Conservation (phyloP, 2,329 filamentous ascomycete species). For the Fragosphaeria purpurea region DNA sequence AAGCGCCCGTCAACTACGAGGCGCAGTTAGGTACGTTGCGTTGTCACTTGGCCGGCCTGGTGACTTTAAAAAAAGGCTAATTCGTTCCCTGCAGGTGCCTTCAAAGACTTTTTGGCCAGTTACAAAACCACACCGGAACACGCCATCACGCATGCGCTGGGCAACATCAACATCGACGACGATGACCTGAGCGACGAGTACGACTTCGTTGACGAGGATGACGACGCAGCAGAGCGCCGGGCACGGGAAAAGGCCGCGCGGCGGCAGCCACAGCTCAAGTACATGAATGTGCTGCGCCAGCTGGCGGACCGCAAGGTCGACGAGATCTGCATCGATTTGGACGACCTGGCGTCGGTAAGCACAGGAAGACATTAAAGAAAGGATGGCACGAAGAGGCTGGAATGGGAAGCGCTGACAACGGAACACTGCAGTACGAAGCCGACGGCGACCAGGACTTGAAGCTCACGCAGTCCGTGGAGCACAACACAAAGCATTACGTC, state of each 20-base stretch:
- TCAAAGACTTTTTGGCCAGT: conserved; percentile 76
- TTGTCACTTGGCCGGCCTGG: neutral
- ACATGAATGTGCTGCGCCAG: conserved; percentile 77
- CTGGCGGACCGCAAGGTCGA: conserved; percentile 69
- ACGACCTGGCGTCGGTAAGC: conserved; percentile 68
- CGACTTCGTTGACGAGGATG: conserved; percentile 81
- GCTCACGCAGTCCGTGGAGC: conserved; percentile 75
- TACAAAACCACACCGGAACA: conserved; percentile 74
- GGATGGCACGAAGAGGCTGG: neutral
- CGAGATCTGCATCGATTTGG: conserved; percentile 77
- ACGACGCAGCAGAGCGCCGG: conserved; percentile 44
- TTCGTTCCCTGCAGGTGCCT: conserved; percentile 45
- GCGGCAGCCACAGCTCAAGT: conserved; percentile 65
- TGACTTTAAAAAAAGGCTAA: too few relatives aligned
- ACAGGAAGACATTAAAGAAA: neutral
- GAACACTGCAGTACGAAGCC: conserved; percentile 57
- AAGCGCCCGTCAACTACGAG: conserved; percentile 74
- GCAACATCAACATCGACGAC: conserved; percentile 76
- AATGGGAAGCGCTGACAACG: neutral
- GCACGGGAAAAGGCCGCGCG: conserved; percentile 38
- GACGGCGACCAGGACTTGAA: conserved; percentile 57
- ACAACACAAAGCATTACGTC: conserved; percentile 90
- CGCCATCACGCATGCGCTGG: conserved; percentile 70
- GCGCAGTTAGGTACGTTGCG: conserved; percentile 63
- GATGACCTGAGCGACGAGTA: conserved; percentile 83